Evolutionary conservation across 2,329 filamentous ascomycete species (phyloP).

Genomic region (Helicocarpus griseus): DNA sequence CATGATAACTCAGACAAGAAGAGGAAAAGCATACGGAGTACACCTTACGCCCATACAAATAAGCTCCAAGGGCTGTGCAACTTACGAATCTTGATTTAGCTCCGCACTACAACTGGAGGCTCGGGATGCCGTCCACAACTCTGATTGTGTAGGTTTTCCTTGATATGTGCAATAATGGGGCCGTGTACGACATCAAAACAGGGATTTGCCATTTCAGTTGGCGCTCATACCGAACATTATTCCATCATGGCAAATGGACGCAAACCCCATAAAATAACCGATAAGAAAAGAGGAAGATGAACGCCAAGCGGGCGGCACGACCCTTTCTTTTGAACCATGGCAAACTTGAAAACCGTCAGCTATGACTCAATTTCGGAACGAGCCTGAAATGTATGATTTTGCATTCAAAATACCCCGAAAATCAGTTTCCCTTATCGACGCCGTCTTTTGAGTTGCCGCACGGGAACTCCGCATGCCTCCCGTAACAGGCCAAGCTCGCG

Average conservation of each 20-base stretch:
- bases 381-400: background rate
- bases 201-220: background rate
- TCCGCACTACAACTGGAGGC: background rate
- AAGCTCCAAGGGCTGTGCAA: background rate
- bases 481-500: background rate
- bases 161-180: background rate
- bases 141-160: background rate
- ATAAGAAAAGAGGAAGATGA: background rate
- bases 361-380: background rate
- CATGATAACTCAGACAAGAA: background rate
- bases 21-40: background rate
- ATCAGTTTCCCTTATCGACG: background rate
- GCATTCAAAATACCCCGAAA: background rate
- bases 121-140: background rate
- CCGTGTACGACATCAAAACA: conserved; percentile 1
- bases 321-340: background rate
- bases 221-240: background rate
- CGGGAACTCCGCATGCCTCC: conserved; percentile 1
- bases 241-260: background rate
- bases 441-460: background rate
- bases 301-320: background rate
- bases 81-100: conserved; percentile 4
- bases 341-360: background rate
- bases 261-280: background rate
- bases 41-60: background rate